phyloP scores from a whole-genome alignment of 305 asterid genomes.

The Stenogyne calaminthoides region DNA sequence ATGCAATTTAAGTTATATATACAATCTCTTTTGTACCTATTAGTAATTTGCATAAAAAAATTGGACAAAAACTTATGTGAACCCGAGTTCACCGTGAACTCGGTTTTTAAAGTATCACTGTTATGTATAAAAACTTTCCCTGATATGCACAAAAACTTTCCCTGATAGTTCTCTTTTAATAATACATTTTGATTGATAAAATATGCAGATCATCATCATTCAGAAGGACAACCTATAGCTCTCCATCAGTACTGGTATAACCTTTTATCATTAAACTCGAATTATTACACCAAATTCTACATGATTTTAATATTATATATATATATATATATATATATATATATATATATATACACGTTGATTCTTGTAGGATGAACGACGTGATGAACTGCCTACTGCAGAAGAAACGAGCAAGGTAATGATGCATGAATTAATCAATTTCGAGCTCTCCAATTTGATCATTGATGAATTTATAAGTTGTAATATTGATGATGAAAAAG shows the following conservation, averaged over 20 bases:
- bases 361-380: conserved; percentile 12
- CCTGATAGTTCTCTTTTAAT: too few species aligned
- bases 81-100: too few species aligned
- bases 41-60: too few species aligned
- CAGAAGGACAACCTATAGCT: conserved; percentile 29
- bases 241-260: conserved; percentile 26
- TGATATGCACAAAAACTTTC: too few species aligned
- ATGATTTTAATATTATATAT: too few species aligned
- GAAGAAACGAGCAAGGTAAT: conserved; percentile 36
- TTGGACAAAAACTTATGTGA: too few species aligned
- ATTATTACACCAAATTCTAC: neutral
- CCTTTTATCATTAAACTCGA: neutral
- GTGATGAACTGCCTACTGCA: conserved; percentile 18
- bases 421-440: neutral
- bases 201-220: conserved; percentile 28
- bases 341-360: neutral
- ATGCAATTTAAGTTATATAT: too few species aligned
- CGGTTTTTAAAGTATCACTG: too few species aligned
- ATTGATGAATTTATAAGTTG: neutral
- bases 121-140: too few species aligned
- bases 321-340: too few species aligned
- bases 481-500: neutral
- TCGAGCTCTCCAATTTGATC: neutral
- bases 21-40: too few species aligned
- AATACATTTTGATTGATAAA: neutral